Base-by-base conservation (phyloP, 192 early-diverging fungal species). In the Cetraspora pellucida region DNA sequence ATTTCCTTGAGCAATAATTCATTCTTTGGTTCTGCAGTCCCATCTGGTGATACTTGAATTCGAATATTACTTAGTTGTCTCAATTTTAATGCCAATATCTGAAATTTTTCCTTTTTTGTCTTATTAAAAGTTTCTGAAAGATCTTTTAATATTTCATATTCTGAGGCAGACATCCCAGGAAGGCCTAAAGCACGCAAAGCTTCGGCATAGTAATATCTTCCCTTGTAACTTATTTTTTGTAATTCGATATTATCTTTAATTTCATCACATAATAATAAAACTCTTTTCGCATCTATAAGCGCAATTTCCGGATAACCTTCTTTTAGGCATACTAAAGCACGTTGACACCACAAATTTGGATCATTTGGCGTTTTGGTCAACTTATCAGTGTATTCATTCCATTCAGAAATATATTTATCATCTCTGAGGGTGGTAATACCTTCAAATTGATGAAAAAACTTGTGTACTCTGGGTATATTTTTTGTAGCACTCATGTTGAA, bases 231-330 rank as follows among this genome's bases (percentile, higher is more conserved):
- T 27, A 61, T 25, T 61, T 61, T 17, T 21, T 61, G 59, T 61
- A 61, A 61, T 61, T 61, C 59, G 59, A 61, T 61, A 61, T 21
- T 61, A 21, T 61, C 59, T 61, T 61, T 21, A 61, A 14, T 61
- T 60, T 61, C 59, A 70, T 70, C 47, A 70, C 67, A 70, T 70
- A 70, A 70, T 10, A 25, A 4, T 1, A 70, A 47, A 70, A 70
- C 67, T 50, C 67, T 70, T 16, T 50, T 25, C 46, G 67, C 25
- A 50, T 70, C 67, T 45, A 70, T 70, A 14, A 70, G 11, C 6
- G 67, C 67, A 30, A 49, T 44, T 70, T 70, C 67, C 16, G 67
- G 67, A 70, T 47, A 70, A 47, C 67, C 67, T 47, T 44, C 67
- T 30, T 70, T 70, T 14, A 70, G 45, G 9, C 67, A 70, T 17